Evolutionary conservation across 2,329 filamentous ascomycete species (phyloP), one percentile per base, ranked within the genome.

Genomic region (Sporothrix pseudoabietina): DNA sequence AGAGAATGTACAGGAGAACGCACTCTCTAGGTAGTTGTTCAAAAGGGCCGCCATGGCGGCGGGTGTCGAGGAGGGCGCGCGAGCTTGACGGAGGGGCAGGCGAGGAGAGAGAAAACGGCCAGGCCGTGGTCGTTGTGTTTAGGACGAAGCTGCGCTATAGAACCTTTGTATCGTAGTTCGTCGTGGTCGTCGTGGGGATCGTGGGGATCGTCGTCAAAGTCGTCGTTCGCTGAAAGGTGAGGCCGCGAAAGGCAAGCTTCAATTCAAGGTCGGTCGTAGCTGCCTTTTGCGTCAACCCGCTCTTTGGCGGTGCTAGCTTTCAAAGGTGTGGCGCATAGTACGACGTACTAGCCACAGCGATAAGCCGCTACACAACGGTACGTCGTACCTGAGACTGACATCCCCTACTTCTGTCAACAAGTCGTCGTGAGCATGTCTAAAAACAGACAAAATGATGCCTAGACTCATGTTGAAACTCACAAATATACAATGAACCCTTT

Each of bases 1-100:
- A 26, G 26, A 26, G 26, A 26, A 26, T 26, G 26, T 9, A 19
- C 26, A n/a, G 35, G 22, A 9, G 41, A 16, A 77, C 79, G n/a
- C 72, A 81, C 80, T 81, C 39, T 80, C 78, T 44, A 80, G 54
- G 75, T 81, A 81, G 76, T 74, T 76, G 75, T 79, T 78, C 39
- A 78, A 54, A 10, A 81, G 77, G 65, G 76, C 70, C 65, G 76
- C 74, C 77, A 78, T 78, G 76, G 72, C 75, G 73, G 69, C 65
- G 54, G 65, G 63, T 55, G 35, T 72, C 54, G 26, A 39, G 30
- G n/a, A 19, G 69, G 49, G 57, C 32, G 77, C 75, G 30, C 41
- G 65, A 41, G 57, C 49, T 52, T n/a, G 61, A 30, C 30, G 41
- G 55, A 70, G n/a, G 26, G 22, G 57, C 41, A 9, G 30, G 26